Evolutionary conservation across 768 basidiomycete species (phyloP), one percentile per base, ranked within the genome.

Genomic region (Phylloporus arenicola): DNA sequence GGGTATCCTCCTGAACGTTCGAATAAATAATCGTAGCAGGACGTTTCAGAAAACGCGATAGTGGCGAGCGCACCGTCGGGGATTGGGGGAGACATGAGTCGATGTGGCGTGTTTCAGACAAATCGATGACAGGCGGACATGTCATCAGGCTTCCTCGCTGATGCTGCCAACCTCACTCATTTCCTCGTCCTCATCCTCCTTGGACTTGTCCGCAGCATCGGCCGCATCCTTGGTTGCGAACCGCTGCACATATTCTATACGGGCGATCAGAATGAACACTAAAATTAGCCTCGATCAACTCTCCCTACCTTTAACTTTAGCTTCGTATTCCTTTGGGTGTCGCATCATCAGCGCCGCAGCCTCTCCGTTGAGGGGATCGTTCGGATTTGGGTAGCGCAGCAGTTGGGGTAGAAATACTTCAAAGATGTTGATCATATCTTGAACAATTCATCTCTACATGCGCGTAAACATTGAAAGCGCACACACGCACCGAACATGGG

Each of bases 371-470:
- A 98, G 74, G 4, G 96, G 96, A 66, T 99, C 96, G 53, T 94
- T 92, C 12, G 96, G 95, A 68, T 99, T 99, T 54, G 96, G 96
- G 68, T 99, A 99, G 42, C 94, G 88, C 49, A 99, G 72, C 2
- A 99, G 81, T 68, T 99, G 96, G 4, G 96, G 96, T 38, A 99
- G 77, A 74, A 99, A 99, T 44, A 91, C 87, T 69, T 99, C 96
- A 64, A 99, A 98, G 56, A 99, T 98, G 67, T 99, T 99, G 75
- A 97, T 91, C 88, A 98, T 94, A 71, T 98, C 95, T 97, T 62
- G 44, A 17, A 40, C 43, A 20, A 13, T 33, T 56, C 43, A 55
- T 51, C 48, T 31, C 31, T 25, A 8, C 31, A 40, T 43, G 13
- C 44, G 46, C 34, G 11, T n/a, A 41, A 51, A 7, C n/a, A 4